These are phyloP conservation scores for Sphaerulina musiva DNA, from an alignment of 2,329 filamentous ascomycete genomes.

Conservation along the genomic window DNA sequence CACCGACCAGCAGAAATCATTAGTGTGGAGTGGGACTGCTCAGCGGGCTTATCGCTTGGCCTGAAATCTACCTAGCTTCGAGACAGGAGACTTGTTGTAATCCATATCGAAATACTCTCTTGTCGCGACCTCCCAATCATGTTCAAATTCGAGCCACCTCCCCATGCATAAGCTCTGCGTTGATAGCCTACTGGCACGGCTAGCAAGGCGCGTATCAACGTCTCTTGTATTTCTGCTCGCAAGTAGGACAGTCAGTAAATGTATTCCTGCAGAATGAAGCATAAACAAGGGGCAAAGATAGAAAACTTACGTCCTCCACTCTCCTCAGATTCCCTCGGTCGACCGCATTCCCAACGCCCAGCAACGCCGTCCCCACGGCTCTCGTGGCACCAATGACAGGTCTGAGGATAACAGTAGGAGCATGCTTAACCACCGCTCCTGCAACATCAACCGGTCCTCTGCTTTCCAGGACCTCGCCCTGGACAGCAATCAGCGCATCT, in stretches of 20 bases:
- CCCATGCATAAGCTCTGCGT: no score
- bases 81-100: no score
- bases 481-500: constrained; percentile 91
- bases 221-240: neutral
- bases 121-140: no score
- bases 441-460: constrained; percentile 73
- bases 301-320: constrained; percentile 76
- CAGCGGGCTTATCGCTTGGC: neutral
- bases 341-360: constrained; percentile 87
- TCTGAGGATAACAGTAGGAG: constrained; percentile 86
- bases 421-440: constrained; percentile 67
- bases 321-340: constrained; percentile 75
- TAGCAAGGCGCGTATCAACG: neutral
- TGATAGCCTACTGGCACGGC: neutral
- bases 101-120: no score
- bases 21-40: neutral
- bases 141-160: no score
- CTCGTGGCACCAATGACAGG: constrained; percentile 87
- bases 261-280: constrained; percentile 32
- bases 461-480: constrained; percentile 83
- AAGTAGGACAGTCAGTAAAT: constrained; percentile 4
- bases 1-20: neutral
- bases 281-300: neutral
- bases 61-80: neutral
- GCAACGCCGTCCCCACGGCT: constrained; percentile 77